These are phyloP conservation scores for Inonotus hispidus DNA, from an alignment of 1,284 basidiomycete species.

Conservation along the genomic window DNA sequence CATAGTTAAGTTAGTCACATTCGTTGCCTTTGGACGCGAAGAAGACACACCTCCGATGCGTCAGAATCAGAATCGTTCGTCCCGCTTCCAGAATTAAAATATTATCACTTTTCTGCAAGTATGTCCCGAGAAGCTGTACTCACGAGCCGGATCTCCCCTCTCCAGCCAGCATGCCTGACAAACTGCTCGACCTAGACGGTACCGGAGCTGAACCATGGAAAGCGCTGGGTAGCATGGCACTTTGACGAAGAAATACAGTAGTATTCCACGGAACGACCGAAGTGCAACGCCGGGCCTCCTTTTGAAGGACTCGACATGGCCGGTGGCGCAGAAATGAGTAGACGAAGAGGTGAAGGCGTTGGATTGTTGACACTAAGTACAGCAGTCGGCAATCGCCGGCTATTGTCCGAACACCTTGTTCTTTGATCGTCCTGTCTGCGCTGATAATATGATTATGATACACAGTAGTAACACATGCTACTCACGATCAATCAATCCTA, in stretches of 20 bases:
- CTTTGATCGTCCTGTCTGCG: background rate
- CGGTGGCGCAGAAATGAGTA: background rate
- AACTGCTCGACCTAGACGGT: background rate
- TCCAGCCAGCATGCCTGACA: conserved; percentile 1
- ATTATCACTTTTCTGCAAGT: background rate
- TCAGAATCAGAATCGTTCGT: conserved; percentile 10
- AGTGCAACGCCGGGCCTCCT: background rate
- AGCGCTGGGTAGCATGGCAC: background rate
- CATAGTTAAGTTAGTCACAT: too few species aligned
- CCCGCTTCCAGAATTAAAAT: background rate
- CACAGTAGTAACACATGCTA: too few species aligned
- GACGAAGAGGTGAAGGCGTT: too few species aligned
- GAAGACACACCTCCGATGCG: background rate
- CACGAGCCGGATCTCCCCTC: conserved; percentile 6
- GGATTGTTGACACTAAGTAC: too few species aligned
- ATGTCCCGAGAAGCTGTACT: background rate
- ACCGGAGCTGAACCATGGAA: background rate
- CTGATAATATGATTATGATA: too few species aligned
- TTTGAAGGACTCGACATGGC: background rate
- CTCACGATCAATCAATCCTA: too few species aligned
- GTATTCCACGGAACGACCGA: background rate
- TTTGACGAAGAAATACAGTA: background rate
- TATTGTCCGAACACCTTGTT: background rate
- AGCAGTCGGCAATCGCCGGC: background rate
- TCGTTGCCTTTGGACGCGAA: too few species aligned